Evolutionary conservation across 441 rosid genomes (phyloP).

Genomic region (Cnidoscolus chayamansa): DNA sequence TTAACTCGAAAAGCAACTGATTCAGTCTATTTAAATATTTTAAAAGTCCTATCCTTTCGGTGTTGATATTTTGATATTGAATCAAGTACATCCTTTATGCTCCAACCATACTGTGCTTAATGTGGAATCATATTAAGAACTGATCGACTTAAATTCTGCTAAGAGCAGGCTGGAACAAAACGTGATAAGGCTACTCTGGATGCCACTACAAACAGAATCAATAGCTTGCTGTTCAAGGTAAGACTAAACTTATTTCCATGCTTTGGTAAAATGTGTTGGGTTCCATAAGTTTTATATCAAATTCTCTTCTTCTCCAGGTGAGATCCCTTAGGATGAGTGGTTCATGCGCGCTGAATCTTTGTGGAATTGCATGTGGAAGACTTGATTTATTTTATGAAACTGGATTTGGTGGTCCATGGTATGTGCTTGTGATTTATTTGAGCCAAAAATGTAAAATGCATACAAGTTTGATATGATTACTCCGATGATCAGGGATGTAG

Average conservation of each 20-base stretch:
- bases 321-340: constrained; percentile 94
- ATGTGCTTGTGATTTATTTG: constrained; percentile 13
- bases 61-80: neutral
- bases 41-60: neutral
- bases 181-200: constrained; percentile 75
- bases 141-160: constrained; percentile 19
- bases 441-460: neutral
- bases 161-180: constrained; percentile 71
- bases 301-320: constrained; percentile 48
- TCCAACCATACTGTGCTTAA: neutral
- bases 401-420: constrained; percentile 98
- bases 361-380: constrained; percentile 87
- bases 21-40: neutral
- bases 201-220: constrained; percentile 67
- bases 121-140: constrained; percentile 15
- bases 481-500: constrained; percentile 69
- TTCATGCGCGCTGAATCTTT: constrained; percentile 90
- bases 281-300: neutral
- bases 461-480: constrained; percentile 4
- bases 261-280: neutral
- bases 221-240: constrained; percentile 79
- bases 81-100: neutral
- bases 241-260: constrained; percentile 8
- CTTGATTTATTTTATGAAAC: constrained; percentile 73
- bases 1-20: neutral